These are phyloP conservation scores for Aspergillus neotritici DNA, from an alignment of 2,329 filamentous ascomycete species.

Conservation along the genomic window DNA sequence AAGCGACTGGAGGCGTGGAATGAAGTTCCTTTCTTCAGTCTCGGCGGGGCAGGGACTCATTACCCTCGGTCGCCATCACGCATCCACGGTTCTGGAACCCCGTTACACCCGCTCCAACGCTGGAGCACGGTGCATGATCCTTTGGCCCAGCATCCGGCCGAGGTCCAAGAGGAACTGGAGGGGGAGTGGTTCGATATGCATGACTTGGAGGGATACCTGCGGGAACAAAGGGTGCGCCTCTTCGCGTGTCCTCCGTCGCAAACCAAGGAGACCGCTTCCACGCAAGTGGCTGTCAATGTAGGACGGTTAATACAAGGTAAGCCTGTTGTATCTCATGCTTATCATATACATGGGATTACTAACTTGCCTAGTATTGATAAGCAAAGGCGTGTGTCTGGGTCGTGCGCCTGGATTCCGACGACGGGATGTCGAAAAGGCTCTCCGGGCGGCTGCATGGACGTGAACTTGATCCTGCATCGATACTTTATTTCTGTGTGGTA, in stretches of 20 bases:
- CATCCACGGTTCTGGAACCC: constrained; percentile 1
- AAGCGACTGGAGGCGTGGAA: constrained; percentile 16
- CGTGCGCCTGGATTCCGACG: constrained; percentile 21
- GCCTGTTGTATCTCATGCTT: neutral
- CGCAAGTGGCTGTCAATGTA: constrained; percentile 5
- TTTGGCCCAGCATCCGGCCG: constrained; percentile 7
- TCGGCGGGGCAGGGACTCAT: constrained; percentile 22
- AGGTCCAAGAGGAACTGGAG: constrained; percentile 13
- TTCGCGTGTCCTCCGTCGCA: constrained; percentile 2
- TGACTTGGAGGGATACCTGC: constrained; percentile 19
- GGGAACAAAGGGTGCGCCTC: constrained; percentile 13
- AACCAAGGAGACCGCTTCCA: neutral
- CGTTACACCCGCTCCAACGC: constrained; percentile 5
- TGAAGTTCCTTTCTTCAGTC: constrained; percentile 20
- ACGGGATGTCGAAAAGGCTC: constrained; percentile 18
- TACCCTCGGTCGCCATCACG: constrained; percentile 10
- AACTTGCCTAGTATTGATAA: constrained; percentile 14
- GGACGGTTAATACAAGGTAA: constrained; percentile 16
- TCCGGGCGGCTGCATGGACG: constrained; percentile 5
- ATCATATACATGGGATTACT: constrained; percentile 1
- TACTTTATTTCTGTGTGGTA: neutral
- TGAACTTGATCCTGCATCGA: neutral
- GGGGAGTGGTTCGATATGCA: constrained; percentile 23
- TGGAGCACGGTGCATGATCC: constrained; percentile 13
- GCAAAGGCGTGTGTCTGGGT: constrained; percentile 19